Conservation (phyloP, 768 basidiomycete species). For the Agaricus blazei region DNA sequence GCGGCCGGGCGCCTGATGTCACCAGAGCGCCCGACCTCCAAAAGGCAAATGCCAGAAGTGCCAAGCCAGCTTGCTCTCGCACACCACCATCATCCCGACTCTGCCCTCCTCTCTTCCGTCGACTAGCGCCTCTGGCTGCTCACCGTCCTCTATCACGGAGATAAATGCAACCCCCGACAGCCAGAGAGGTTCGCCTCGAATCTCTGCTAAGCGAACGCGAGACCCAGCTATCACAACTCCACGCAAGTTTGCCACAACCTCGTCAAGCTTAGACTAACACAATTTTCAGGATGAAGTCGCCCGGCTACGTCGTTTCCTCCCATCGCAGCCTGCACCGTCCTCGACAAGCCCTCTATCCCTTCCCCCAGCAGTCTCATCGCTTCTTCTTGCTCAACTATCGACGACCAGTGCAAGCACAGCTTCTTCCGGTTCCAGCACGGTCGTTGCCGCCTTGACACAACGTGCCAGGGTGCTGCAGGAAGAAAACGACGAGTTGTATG, state of each 20-base stretch:
- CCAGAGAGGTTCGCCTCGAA: conserved; percentile 80
- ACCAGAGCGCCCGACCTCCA: conserved; percentile 3
- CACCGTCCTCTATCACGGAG: conserved; percentile 8
- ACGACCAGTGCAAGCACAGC: conserved; percentile 27
- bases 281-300: conserved; percentile 64
- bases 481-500: conserved; percentile 85
- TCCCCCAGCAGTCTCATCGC: conserved; percentile 63
- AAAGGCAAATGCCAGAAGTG: conserved; percentile 15
- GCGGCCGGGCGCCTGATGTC: conserved; percentile 1
- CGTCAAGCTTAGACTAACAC: conserved; percentile 1
- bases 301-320: conserved; percentile 60
- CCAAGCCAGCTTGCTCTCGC: conserved; percentile 8
- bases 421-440: conserved; percentile 43
- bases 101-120: not conserved
- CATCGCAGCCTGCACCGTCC: conserved; percentile 54
- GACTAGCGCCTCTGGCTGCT: conserved; percentile 7
- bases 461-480: conserved; percentile 70
- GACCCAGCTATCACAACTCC: conserved; percentile 64
- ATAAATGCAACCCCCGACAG: conserved; percentile 64
- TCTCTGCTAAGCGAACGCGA: conserved; percentile 72
- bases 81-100: conserved; percentile 12
- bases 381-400: conserved; percentile 65
- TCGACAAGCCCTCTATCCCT: conserved; percentile 61
- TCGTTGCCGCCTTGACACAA: conserved; percentile 71
- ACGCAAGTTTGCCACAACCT: conserved; percentile 39